phyloP scores from a whole-genome alignment of 495 filamentous ascomycete genomes.

The Parathielavia appendiculata region DNA sequence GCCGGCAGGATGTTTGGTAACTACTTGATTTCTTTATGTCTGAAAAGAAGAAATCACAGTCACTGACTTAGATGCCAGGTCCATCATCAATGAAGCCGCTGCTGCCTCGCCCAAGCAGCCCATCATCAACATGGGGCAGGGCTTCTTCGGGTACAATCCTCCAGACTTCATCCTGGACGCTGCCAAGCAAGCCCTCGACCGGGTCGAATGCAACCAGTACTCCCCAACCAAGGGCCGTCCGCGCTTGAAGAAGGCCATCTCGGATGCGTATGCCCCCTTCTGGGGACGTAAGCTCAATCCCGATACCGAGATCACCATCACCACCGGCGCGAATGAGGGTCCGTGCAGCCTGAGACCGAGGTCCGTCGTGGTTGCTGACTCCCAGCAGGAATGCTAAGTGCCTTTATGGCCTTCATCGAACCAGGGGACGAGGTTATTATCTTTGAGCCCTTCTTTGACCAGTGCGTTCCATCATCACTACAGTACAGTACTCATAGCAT shows the following conservation, averaged over 20 bases:
- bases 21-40: conserved; percentile 9
- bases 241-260: conserved; percentile 82
- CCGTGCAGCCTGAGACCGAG: conserved; percentile 12
- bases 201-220: conserved; percentile 98
- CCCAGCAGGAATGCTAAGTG: conserved; percentile 69
- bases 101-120: conserved; percentile 79
- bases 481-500: background rate
- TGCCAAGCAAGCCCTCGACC: conserved; percentile 79
- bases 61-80: conserved; percentile 46
- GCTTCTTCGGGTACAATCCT: conserved; percentile 98
- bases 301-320: conserved; percentile 88
- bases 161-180: conserved; percentile 87
- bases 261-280: conserved; percentile 80
- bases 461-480: conserved; percentile 49
- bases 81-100: conserved; percentile 89
- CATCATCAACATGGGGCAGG: conserved; percentile 93
- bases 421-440: conserved; percentile 92
- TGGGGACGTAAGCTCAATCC: conserved; percentile 78
- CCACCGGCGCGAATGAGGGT: conserved; percentile 95
- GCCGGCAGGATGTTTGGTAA: conserved; percentile 92
- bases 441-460: conserved; percentile 98
- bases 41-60: background rate
- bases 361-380: conserved; percentile 9
- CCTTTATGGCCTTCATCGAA: conserved; percentile 97
- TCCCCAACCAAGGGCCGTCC: conserved; percentile 91